Percentiles rank a stretch among this genome's conserved stretches.
These are phyloP conservation scores for Crithidia acanthocephali DNA, from an alignment of 208 protist species.

Conservation along the genomic window DNA sequence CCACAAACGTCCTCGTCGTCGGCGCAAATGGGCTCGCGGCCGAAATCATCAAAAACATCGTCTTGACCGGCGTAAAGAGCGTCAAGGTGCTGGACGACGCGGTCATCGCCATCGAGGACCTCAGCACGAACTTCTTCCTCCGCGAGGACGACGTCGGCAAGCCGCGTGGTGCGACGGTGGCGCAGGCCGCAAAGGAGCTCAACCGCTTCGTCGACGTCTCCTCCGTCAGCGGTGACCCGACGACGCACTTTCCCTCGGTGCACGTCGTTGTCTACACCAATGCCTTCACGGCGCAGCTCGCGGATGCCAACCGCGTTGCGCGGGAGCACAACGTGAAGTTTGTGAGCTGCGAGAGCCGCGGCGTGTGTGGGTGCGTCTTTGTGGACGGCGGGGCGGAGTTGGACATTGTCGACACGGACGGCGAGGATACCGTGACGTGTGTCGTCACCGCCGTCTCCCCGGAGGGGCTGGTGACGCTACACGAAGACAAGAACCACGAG, in stretches of 20 bases:
- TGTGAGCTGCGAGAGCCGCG: slow-evolving; percentile 83
- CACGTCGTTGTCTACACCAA: slow-evolving; percentile 89
- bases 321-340: slow-evolving; percentile 74
- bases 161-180: slow-evolving; percentile 53
- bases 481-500: slow-evolving; percentile 91
- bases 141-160: slow-evolving; percentile 61
- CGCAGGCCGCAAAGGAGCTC: slow-evolving; percentile 78
- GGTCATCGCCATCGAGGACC: slow-evolving; percentile 46
- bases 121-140: slow-evolving; percentile 89
- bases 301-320: slow-evolving; percentile 59
- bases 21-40: slow-evolving; percentile 80
- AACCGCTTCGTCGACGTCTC: slow-evolving; percentile 89
- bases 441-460: slow-evolving; percentile 73
- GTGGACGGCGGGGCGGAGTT: slow-evolving; percentile 76
- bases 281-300: slow-evolving; percentile 58
- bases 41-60: slow-evolving; percentile 93
- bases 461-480: slow-evolving; percentile 79
- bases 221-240: slow-evolving; percentile 31
- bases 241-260: slow-evolving; percentile 31
- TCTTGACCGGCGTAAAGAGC: slow-evolving; percentile 81
- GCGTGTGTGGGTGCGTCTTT: slow-evolving; percentile 81
- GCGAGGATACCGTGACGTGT: slow-evolving; percentile 84
- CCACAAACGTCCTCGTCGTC: slow-evolving; percentile 86
- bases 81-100: slow-evolving; percentile 71
- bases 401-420: slow-evolving; percentile 80